Evolutionary conservation across 2,329 filamentous ascomycete genomes (phyloP).

Genomic region (Monilinia fructicola): DNA sequence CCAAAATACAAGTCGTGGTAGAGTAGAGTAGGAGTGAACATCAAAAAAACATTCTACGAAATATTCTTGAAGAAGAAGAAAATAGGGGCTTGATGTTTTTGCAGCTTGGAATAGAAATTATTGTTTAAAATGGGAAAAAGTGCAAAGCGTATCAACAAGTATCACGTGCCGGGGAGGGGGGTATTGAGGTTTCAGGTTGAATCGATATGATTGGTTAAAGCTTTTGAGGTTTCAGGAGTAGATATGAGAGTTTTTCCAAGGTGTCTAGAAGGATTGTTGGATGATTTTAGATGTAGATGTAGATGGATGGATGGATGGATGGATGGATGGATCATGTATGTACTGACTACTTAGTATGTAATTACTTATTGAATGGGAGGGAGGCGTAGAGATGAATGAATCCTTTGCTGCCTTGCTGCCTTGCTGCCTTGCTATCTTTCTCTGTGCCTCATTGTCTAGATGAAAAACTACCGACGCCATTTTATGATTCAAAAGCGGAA

Average conservation of each 20-base stretch:
- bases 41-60: not conserved
- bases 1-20: not conserved
- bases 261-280: not conserved
- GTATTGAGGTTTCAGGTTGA: not conserved
- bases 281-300: no score
- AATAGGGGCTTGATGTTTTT: not conserved
- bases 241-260: no score
- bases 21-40: not conserved
- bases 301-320: no score
- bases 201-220: constrained; percentile 1
- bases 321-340: not conserved
- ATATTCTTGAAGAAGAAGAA: not conserved
- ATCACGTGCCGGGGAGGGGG: not conserved
- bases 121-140: no score
- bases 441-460: no score
- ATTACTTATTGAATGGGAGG: no score
- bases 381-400: no score
- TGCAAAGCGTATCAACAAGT: not conserved
- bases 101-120: not conserved
- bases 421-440: no score
- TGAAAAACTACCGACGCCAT: not conserved
- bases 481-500: not conserved
- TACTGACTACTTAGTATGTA: no score
- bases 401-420: no score
- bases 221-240: not conserved